phyloP scores from a whole-genome alignment of 345 rosid genomes.

The Aquilaria malaccensis region DNA sequence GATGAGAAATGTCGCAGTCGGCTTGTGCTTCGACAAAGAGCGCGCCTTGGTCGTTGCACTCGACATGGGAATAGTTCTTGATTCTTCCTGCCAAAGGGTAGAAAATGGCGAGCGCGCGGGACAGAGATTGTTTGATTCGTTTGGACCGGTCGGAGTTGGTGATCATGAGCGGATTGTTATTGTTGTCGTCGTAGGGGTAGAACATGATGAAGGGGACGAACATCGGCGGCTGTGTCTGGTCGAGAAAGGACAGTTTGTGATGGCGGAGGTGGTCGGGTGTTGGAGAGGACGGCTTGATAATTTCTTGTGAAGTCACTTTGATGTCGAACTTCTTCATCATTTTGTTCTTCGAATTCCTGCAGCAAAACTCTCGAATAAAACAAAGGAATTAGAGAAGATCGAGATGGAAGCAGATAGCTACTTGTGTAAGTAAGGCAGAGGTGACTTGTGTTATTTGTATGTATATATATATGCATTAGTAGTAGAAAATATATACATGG shows the following conservation, averaged over 20 bases:
- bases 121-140: neutral
- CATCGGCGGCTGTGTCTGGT: neutral
- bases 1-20: constrained; percentile 6
- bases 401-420: too few relatives aligned
- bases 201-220: neutral
- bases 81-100: neutral
- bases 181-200: neutral
- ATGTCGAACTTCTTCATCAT: neutral
- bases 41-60: neutral
- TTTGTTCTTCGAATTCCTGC: too few relatives aligned
- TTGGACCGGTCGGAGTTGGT: neutral
- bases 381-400: too few relatives aligned
- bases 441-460: too few relatives aligned
- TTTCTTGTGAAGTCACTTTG: neutral
- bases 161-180: neutral
- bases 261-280: neutral
- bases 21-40: neutral
- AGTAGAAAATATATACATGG: too few relatives aligned
- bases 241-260: neutral
- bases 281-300: neutral
- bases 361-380: too few relatives aligned
- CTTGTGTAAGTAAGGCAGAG: too few relatives aligned
- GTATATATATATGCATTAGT: too few relatives aligned
- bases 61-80: neutral
- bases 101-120: neutral